Evolutionary conservation across 2,329 filamentous ascomycete genomes (phyloP).

Genomic region (Colletotrichum paranaense): DNA sequence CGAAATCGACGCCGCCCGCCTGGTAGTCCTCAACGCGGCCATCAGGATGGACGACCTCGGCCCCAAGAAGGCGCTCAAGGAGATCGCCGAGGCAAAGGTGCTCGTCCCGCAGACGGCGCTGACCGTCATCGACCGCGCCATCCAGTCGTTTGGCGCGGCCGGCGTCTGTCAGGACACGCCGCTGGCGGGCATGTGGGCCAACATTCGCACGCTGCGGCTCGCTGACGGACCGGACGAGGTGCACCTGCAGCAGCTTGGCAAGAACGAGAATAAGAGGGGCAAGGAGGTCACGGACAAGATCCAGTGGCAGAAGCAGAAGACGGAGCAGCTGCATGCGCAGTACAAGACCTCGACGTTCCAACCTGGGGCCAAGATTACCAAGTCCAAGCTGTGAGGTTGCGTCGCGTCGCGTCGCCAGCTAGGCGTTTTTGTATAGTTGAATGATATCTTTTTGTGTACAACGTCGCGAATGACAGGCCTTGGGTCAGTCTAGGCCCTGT

Average conservation of each 20-base stretch:
- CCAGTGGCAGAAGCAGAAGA: slow-evolving; percentile 71
- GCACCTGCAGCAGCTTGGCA: slow-evolving; percentile 83
- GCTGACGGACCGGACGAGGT: slow-evolving; percentile 98
- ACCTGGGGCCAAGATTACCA: slow-evolving; percentile 64
- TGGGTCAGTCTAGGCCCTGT: neutral
- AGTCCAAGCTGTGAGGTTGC: slow-evolving; percentile 55
- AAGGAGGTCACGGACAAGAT: slow-evolving; percentile 71
- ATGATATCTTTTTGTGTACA: slow-evolving; percentile 13
- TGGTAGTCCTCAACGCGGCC: slow-evolving; percentile 93
- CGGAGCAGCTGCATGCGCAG: slow-evolving; percentile 73
- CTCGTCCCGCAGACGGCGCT: slow-evolving; percentile 86
- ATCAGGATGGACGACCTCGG: slow-evolving; percentile 92
- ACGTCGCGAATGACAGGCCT: neutral
- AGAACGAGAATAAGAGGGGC: slow-evolving; percentile 81
- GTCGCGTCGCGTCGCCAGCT: slow-evolving; percentile 13
- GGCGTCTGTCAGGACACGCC: slow-evolving; percentile 96
- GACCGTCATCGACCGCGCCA: slow-evolving; percentile 90
- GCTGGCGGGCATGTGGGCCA: slow-evolving; percentile 84
- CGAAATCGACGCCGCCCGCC: slow-evolving; percentile 91
- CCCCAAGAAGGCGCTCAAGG: slow-evolving; percentile 88
- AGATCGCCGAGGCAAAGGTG: slow-evolving; percentile 96
- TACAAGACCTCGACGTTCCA: slow-evolving; percentile 60
- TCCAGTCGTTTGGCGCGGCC: slow-evolving; percentile 91
- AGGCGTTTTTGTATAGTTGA: slow-evolving; percentile 1
- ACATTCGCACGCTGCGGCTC: slow-evolving; percentile 83